Evolutionary conservation across 768 basidiomycete species (phyloP).

Genomic region (Lactifluus volemus): DNA sequence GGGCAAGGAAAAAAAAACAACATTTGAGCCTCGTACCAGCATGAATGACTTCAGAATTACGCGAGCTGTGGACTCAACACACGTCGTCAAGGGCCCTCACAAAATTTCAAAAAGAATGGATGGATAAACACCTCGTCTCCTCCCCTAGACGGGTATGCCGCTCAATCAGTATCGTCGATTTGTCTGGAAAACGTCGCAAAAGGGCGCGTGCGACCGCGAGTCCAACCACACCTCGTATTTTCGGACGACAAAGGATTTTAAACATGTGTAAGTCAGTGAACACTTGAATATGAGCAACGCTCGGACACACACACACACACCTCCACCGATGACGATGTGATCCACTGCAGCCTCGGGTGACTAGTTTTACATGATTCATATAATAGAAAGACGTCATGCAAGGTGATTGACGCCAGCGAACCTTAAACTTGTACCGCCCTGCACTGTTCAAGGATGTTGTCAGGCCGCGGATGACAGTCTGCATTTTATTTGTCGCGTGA

Average conservation of each 20-base stretch:
- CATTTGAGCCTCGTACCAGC: slow-evolving; percentile 41
- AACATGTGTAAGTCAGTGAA: neutral
- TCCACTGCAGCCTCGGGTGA: slow-evolving; percentile 68
- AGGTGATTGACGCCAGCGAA: slow-evolving; percentile 19
- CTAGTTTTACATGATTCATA: slow-evolving; percentile 32
- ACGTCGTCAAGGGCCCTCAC: neutral
- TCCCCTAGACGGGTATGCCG: slow-evolving; percentile 67
- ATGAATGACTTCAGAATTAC: slow-evolving; percentile 95
- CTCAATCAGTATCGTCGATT: slow-evolving; percentile 77
- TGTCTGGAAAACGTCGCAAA: slow-evolving; percentile 49
- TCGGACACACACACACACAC: slow-evolving; percentile 28
- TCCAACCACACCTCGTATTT: slow-evolving; percentile 63
- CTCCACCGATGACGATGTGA: slow-evolving; percentile 83
- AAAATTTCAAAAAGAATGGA: neutral
- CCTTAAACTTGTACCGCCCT: slow-evolving; percentile 56
- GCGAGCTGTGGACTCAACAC: slow-evolving; percentile 48
- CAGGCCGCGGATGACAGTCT: slow-evolving; percentile 24
- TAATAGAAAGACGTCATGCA: neutral
- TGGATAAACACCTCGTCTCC: slow-evolving; percentile 61
- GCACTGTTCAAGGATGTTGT: slow-evolving; percentile 53
- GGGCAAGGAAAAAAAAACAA: neutral
- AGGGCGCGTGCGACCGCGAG: slow-evolving; percentile 78
- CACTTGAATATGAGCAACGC: neutral
- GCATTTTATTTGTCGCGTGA: neutral
- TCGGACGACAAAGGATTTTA: neutral